A percentile compares a stretch with the other conserved stretches of the same genome.
phyloP scores from a whole-genome alignment of 805 yeast genomes.

The Yamadazyma ubonensis region DNA sequence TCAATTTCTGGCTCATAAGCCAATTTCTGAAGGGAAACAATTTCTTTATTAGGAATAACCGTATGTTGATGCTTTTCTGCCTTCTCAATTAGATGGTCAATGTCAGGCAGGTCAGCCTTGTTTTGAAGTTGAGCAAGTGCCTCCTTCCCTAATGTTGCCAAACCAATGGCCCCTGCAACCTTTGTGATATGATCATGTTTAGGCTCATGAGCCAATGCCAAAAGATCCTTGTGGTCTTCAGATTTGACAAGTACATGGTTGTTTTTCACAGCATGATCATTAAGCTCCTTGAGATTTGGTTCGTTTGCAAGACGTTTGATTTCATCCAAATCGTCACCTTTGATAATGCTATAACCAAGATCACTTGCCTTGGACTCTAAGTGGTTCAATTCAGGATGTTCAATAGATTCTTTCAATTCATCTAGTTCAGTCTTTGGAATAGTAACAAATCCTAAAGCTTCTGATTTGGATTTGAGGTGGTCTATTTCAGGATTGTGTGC shows the following conservation, averaged over 20 bases:
- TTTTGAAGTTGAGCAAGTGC: slow-evolving; percentile 5
- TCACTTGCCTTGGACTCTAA: slow-evolving; percentile 20
- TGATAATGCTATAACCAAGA: slow-evolving; percentile 1
- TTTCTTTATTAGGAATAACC: slow-evolving; percentile 13
- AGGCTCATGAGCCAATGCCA: slow-evolving; percentile 16
- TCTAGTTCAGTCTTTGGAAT: slow-evolving; percentile 22
- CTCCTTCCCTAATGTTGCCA: slow-evolving; percentile 6
- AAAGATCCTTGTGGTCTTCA: slow-evolving; percentile 17
- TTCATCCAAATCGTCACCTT: neutral
- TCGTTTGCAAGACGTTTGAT: slow-evolving; percentile 10
- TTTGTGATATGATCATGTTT: slow-evolving; percentile 16
- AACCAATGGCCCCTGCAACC: slow-evolving; percentile 14
- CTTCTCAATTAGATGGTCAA: slow-evolving; percentile 19
- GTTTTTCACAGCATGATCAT: slow-evolving; percentile 18
- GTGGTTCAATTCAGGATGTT: slow-evolving; percentile 18
- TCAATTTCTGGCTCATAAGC: slow-evolving; percentile 13
- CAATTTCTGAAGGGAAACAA: slow-evolving; percentile 11
- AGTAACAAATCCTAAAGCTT: slow-evolving; percentile 15
- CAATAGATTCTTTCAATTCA: slow-evolving; percentile 16
- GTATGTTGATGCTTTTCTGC: slow-evolving; percentile 17
- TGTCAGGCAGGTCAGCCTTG: slow-evolving; percentile 2
- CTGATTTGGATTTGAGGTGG: slow-evolving; percentile 25
- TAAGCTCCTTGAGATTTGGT: slow-evolving; percentile 28
- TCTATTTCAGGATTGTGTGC: slow-evolving; percentile 28
- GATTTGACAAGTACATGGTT: slow-evolving; percentile 14